Percentiles rank a stretch among this genome's conserved stretches.
Evolutionary conservation across 495 filamentous ascomycete species (phyloP).

Genomic region (Lepraria neglecta): DNA sequence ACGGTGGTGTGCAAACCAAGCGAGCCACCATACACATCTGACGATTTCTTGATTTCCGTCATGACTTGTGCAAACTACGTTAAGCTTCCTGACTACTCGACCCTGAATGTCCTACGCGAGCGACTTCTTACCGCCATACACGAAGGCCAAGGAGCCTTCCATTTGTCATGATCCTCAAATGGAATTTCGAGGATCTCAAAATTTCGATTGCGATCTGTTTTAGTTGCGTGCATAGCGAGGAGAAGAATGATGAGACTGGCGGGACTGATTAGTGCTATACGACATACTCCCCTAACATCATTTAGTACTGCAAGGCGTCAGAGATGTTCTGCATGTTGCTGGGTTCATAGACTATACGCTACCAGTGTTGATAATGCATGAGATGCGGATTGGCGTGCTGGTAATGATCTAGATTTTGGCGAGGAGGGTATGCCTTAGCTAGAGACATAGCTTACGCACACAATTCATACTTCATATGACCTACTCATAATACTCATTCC

Average conservation of each 20-base stretch:
- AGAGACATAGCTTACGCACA: slow-evolving; percentile 6
- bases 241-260: slow-evolving; percentile 12
- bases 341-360: slow-evolving; percentile 11
- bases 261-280: background rate
- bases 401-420: background rate
- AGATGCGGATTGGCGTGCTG: slow-evolving; percentile 1
- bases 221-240: slow-evolving; percentile 16
- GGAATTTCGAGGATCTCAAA: background rate
- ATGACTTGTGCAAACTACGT: slow-evolving; percentile 99
- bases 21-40: slow-evolving; percentile 87
- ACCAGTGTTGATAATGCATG: slow-evolving; percentile 6
- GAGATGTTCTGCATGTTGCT: slow-evolving; percentile 9
- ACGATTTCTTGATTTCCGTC: slow-evolving; percentile 95
- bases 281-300: slow-evolving; percentile 5
- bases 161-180: slow-evolving; percentile 62
- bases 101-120: slow-evolving; percentile 64
- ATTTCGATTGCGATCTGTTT: slow-evolving; percentile 10
- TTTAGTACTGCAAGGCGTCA: slow-evolving; percentile 8
- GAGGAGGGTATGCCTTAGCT: slow-evolving; percentile 1
- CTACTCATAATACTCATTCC: background rate
- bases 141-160: slow-evolving; percentile 99
- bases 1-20: slow-evolving; percentile 98
- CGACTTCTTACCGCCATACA: slow-evolving; percentile 79
- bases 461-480: slow-evolving; percentile 4
- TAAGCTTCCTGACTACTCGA: slow-evolving; percentile 93